Conservation (phyloP, 2,329 filamentous ascomycete species). For the Davidsoniella virescens region DNA sequence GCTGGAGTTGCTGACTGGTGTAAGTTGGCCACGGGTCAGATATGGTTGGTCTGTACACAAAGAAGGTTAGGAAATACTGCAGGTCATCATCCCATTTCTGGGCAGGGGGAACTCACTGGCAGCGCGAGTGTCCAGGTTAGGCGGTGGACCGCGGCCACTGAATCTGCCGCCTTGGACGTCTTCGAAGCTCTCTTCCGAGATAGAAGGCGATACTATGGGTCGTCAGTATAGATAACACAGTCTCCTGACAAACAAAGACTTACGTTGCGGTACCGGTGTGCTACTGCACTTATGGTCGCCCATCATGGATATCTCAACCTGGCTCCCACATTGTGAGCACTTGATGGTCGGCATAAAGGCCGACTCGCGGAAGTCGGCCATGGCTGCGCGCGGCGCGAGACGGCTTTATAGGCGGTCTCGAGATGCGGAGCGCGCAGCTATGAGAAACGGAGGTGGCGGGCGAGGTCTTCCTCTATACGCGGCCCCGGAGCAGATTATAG, state of each 20-base stretch:
- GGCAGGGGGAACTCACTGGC: conserved; percentile 28
- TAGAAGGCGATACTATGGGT: conserved; percentile 4
- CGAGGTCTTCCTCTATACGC: too few relatives aligned
- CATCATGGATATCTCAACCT: conserved; percentile 74
- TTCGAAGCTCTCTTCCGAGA: conserved; percentile 8
- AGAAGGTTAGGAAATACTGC: neutral
- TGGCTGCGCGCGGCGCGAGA: neutral
- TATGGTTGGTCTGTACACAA: conserved; percentile 33
- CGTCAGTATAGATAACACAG: too few relatives aligned
- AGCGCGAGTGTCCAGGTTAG: conserved; percentile 33
- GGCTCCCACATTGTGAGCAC: conserved; percentile 62
- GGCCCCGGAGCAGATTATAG: too few relatives aligned
- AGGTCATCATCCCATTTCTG: neutral
- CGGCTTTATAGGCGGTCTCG: too few relatives aligned
- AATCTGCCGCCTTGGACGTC: neutral
- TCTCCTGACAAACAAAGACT: too few relatives aligned
- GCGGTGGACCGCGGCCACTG: conserved; percentile 18
- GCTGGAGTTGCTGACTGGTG: conserved; percentile 44
- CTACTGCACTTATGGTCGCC: conserved; percentile 59
- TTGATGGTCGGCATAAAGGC: conserved; percentile 70
- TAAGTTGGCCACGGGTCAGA: conserved; percentile 40
- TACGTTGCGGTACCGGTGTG: conserved; percentile 8
- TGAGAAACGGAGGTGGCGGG: too few relatives aligned
- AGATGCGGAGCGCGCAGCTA: too few relatives aligned
- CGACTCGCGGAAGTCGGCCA: conserved; percentile 37